Conservation (phyloP, 2,329 filamentous ascomycete species). For the Pseudogymnoascus sp. region DNA sequence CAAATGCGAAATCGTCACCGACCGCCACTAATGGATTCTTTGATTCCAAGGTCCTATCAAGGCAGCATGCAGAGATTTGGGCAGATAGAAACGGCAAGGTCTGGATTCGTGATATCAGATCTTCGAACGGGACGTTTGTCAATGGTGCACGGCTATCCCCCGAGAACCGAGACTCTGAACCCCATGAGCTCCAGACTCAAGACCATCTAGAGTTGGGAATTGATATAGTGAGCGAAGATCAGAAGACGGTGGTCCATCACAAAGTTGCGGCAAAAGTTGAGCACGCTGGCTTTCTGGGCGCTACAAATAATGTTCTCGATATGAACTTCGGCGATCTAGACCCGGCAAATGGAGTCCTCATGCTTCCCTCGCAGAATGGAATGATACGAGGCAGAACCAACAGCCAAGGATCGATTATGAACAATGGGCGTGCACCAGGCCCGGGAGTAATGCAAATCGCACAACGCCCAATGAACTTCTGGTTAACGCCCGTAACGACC, state of each 20-base stretch:
- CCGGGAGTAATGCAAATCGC: constrained; percentile 57
- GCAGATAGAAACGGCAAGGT: constrained; percentile 80
- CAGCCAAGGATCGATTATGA: constrained; percentile 58
- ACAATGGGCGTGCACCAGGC: constrained; percentile 51
- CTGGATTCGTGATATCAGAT: constrained; percentile 95
- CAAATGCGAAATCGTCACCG: constrained; percentile 91
- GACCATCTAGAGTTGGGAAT: constrained; percentile 94
- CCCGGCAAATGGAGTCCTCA: constrained; percentile 66
- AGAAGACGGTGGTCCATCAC: constrained; percentile 97
- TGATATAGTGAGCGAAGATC: constrained; percentile 97
- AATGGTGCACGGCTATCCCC: constrained; percentile 85
- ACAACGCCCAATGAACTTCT: constrained; percentile 72
- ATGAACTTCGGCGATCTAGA: constrained; percentile 91
- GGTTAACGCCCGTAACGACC: constrained; percentile 82
- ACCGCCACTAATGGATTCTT: constrained; percentile 92
- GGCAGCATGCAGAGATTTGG: constrained; percentile 95
- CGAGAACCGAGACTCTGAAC: constrained; percentile 94
- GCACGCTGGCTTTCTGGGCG: constrained; percentile 77
- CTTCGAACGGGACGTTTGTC: constrained; percentile 97
- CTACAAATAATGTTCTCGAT: constrained; percentile 71
- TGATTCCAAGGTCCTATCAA: constrained; percentile 93
- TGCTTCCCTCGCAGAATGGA: constrained; percentile 62
- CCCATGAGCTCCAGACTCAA: constrained; percentile 83
- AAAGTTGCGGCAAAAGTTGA: constrained; percentile 97
- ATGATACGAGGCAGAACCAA: constrained; percentile 64